Evolutionary conservation across 208 protist genomes (phyloP), one percentile per base, ranked within the genome.

Genomic region (Porcisia hertigi): DNA sequence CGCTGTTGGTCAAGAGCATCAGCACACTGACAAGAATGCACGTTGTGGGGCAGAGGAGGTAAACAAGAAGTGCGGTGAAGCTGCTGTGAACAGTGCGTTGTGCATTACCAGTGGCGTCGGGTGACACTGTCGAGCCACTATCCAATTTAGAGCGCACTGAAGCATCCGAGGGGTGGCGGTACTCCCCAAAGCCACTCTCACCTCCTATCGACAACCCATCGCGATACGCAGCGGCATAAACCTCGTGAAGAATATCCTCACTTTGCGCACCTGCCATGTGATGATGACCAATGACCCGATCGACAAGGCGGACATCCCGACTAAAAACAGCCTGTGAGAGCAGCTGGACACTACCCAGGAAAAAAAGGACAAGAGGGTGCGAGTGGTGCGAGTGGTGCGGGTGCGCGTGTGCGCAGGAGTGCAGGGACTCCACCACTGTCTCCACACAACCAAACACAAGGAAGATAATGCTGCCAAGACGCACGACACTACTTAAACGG

Each of bases 371-470:
- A n/a, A 74, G 41, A 9, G 74, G 75, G 55, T 84, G 71, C 11
- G 69, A 76, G 41, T 83, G 67, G 47, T n/a, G n/a, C n/a, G n/a
- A n/a, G n/a, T n/a, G n/a, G n/a, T n/a, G n/a, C n/a, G n/a, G n/a
- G n/a, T 85, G 84, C 30, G 41, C 36, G 60, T 93, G 85, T 25
- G 84, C 57, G 23, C 71, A 71, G 49, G 80, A 73, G 57, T 94
- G 90, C 5, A 92, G 47, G 6, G 57, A 69, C 57, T 94, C 89
- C 16, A 87, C 71, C 4, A 96, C 53, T 25, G 84, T 81, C 0
- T 86, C 86, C 18, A 93, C 53, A 52, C 85, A 92, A 0, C 86
- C 88, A 73, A 93, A 93, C 34, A 88, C 62, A 14, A 94, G 73
- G 66, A 93, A 94, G 34, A 94, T 67, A 45, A 76, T 77, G 12